Evolutionary conservation across 2,329 filamentous ascomycete genomes (phyloP), one percentile per base, ranked within the genome.

Genomic region (Byssoonygena ceratinophila): DNA sequence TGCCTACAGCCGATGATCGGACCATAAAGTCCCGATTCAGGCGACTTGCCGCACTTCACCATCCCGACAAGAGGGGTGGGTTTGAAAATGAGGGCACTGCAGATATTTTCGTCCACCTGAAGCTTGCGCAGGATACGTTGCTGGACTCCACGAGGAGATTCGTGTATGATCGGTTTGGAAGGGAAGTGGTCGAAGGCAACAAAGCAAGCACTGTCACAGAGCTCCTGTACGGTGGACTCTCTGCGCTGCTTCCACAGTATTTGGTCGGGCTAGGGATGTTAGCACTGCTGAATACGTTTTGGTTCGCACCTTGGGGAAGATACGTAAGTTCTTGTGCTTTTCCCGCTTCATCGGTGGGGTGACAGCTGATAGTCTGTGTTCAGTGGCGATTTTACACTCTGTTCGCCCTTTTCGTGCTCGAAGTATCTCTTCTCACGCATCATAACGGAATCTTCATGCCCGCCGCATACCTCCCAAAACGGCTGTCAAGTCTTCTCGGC

Each of bases 141-240:
- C 71, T 81, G n/a, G 82, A 92, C 63, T 80, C 85, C 1, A 82
- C 81, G 0, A 82, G 79, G 62, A 78, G 88, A 52, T 94, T 92
- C 66, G 89, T 87, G 6, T 96, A 96, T 70, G 88, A 95, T 65
- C 82, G 88, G 45, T 89, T 95, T 66, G 90, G 90, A 0, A 83
- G 87, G 0, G 80, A 81, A 25, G 76, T 90, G 18, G 67, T 84
- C 11, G 65, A 67, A 7, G 91, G 84, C 83, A 66, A 60, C 2
- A 65, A 69, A 31, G 57, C 63, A 43, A 67, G 66, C 55, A 87
- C 84, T 0, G 71, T 86, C 52, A 77, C 78, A 55, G 90, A 95
- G 65, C 94, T 80, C 65, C 74, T 94, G 45, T 73, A 78, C 49
- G 73, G 76, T 12, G 89, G 87, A 51, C 71, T 87, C n/a, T 76